A percentile compares a stretch with the other conserved stretches of the same genome.
Evolutionary conservation across 768 basidiomycete species (phyloP).

Genomic region (Lentinula sp.): DNA sequence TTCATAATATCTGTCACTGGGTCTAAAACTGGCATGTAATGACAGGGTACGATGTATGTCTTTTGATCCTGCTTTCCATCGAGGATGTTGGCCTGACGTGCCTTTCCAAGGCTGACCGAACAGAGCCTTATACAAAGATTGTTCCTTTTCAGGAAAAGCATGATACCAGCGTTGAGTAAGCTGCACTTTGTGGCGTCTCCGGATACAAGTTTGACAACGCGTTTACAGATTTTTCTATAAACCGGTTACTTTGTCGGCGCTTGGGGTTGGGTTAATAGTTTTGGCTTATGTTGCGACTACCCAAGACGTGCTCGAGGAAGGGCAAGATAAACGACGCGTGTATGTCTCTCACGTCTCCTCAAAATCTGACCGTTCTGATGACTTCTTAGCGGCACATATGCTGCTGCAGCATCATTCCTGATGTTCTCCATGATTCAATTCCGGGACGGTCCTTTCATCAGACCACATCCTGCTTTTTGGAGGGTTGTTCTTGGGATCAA

Average conservation of each 20-base stretch:
- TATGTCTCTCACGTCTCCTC: conserved; percentile 30
- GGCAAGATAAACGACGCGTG: conserved; percentile 75
- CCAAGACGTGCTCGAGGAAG: conserved; percentile 80
- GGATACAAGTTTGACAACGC: not conserved
- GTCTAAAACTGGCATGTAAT: conserved; percentile 3
- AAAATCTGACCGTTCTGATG: not conserved
- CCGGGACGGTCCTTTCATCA: conserved; percentile 83
- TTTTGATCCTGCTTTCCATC: conserved; percentile 12
- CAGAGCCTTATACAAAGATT: conserved; percentile 79
- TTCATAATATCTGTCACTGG: conserved; percentile 5
- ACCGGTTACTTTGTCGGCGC: conserved; percentile 72
- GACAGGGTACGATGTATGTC: conserved; percentile 80
- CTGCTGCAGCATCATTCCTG: conserved; percentile 67
- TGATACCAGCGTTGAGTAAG: conserved; percentile 81
- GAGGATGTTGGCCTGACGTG: conserved; percentile 5
- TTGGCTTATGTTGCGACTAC: conserved; percentile 81
- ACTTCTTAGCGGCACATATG: conserved; percentile 64
- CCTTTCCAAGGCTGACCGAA: conserved; percentile 62
- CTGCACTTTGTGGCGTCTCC: conserved; percentile 11
- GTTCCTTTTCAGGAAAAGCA: conserved; percentile 77
- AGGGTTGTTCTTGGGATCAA: conserved; percentile 74
- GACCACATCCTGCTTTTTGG: conserved; percentile 88
- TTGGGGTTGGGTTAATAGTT: conserved; percentile 57
- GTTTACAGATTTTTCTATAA: conserved; percentile 77
- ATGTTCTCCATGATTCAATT: conserved; percentile 84